These are phyloP conservation scores for Kazachstania sp. DNA, from an alignment of 1,139 yeast species.

Conservation along the genomic window DNA sequence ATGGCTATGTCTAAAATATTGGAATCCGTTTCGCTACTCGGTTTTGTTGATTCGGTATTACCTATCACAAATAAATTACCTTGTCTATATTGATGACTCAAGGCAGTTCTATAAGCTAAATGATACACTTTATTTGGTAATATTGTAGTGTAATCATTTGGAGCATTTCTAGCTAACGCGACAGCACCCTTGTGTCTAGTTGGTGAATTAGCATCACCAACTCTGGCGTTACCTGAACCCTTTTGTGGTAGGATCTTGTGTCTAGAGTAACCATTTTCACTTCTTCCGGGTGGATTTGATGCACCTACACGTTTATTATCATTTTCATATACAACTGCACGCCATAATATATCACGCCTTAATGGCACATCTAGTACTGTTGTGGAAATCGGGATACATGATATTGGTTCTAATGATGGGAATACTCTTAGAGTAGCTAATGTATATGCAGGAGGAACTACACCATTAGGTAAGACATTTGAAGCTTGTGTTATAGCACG, in stretches of 20 bases:
- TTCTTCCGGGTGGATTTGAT: conserved; percentile 74
- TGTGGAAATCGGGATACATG: conserved; percentile 67
- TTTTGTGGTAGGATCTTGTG: conserved; percentile 80
- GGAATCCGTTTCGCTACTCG: conserved; percentile 23
- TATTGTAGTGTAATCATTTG: conserved; percentile 82
- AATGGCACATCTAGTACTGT: conserved; percentile 61
- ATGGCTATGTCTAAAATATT: conserved; percentile 17
- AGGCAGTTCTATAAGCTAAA: conserved; percentile 69
- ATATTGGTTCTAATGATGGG: conserved; percentile 81
- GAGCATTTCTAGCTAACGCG: conserved; percentile 85
- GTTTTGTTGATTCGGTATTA: conserved; percentile 32
- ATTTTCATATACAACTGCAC: conserved; percentile 87
- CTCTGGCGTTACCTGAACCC: conserved; percentile 92
- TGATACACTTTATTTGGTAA: conserved; percentile 68
- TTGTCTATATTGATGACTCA: conserved; percentile 67
- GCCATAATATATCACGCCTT: conserved; percentile 89
- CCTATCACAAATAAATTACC: conserved; percentile 72
- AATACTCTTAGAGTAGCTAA: conserved; percentile 74
- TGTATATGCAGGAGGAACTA: conserved; percentile 61
- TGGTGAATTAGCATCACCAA: conserved; percentile 94
- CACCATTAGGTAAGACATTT: conserved; percentile 19
- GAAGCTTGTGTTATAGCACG: background rate
- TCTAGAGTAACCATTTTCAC: conserved; percentile 80
- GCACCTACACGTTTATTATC: conserved; percentile 87
- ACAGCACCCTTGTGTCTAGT: conserved; percentile 82